Conservation (phyloP, 2,329 filamentous ascomycete species). For the Rutstroemia sydowiana region DNA sequence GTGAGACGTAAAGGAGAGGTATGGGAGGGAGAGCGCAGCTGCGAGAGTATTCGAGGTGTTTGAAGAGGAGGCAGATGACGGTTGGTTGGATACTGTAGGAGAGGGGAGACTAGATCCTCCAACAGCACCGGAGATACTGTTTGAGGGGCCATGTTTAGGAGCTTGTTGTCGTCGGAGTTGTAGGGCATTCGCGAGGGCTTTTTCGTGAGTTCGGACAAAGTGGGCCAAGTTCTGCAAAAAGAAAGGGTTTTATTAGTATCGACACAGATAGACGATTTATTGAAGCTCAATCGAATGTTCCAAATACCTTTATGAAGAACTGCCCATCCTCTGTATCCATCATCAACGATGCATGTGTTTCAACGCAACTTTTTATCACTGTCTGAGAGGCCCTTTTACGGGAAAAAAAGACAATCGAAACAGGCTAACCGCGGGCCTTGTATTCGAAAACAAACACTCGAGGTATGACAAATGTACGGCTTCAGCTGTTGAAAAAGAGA, state of each 20-base stretch:
- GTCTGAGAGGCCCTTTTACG: conserved; percentile 22
- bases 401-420: conserved; percentile 12
- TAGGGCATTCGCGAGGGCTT: conserved; percentile 89
- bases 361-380: conserved; percentile 13
- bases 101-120: conserved; percentile 33
- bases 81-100: conserved; percentile 49
- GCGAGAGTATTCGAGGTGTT: conserved; percentile 71
- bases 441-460: conserved; percentile 16
- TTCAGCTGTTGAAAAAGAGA: conserved; percentile 13
- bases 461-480: conserved; percentile 19
- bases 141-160: conserved; percentile 61
- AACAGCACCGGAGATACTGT: conserved; percentile 53
- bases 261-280: conserved; percentile 7
- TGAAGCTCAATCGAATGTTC: neutral
- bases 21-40: conserved; percentile 78
- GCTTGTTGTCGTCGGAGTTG: conserved; percentile 71
- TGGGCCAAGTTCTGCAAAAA: conserved; percentile 74
- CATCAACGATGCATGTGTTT: conserved; percentile 41
- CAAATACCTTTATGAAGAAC: conserved; percentile 74
- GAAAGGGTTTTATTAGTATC: neutral
- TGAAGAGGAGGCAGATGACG: conserved; percentile 50
- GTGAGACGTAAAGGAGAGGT: conserved; percentile 77
- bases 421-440: conserved; percentile 22
- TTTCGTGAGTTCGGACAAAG: conserved; percentile 96
- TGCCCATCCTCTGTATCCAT: conserved; percentile 77